Evolutionary conservation across 148 eudicot species (phyloP).

Genomic region (Cornus suecica): DNA sequence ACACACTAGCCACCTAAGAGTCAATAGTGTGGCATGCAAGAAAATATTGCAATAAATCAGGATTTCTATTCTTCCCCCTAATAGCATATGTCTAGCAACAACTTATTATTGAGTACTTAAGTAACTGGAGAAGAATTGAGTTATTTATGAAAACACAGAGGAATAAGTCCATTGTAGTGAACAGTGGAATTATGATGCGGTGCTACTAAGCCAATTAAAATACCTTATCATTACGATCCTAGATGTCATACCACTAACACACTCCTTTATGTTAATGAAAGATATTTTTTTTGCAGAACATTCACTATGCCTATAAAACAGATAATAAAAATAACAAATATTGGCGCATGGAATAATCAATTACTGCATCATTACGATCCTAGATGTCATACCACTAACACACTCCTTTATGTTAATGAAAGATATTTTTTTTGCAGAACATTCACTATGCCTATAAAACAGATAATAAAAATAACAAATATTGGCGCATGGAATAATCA

Average conservation of each 20-base stretch:
- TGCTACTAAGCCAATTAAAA: background rate
- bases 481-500: background rate
- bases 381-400: background rate
- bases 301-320: too few species aligned
- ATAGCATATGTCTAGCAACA: background rate
- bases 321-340: too few species aligned
- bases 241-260: background rate
- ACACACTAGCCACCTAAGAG: background rate
- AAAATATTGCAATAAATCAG: background rate
- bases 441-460: too few species aligned
- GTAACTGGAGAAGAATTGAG: too few species aligned
- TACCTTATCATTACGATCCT: too few species aligned
- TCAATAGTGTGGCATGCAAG: background rate
- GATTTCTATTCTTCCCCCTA: background rate
- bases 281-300: too few species aligned
- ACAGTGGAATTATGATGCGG: background rate
- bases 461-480: too few species aligned
- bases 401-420: background rate
- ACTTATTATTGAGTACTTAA: background rate
- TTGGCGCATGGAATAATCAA: background rate
- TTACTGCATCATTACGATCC: background rate
- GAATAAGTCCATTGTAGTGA: background rate
- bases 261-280: background rate
- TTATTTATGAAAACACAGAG: background rate
- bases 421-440: too few species aligned